Evolutionary conservation across 805 yeast species (phyloP).

Genomic region (Spathaspora gorwiae): DNA sequence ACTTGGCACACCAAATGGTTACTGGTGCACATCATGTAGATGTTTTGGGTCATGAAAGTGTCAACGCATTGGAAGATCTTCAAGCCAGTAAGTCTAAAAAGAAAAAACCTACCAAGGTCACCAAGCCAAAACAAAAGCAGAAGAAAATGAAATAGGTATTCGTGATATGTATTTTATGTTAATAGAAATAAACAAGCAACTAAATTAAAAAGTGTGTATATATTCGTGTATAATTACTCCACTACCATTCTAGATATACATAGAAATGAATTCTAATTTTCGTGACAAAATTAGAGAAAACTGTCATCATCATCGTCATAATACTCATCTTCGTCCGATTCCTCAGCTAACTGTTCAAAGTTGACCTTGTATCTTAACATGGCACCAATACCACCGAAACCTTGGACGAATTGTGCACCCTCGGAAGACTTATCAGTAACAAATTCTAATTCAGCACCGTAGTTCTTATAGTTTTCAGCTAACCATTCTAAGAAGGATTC

Average conservation of each 20-base stretch:
- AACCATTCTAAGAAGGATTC: constrained; percentile 92
- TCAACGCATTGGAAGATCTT: constrained; percentile 64
- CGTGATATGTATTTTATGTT: not conserved
- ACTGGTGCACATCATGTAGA: constrained; percentile 62
- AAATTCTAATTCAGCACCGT: constrained; percentile 93
- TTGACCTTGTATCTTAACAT: constrained; percentile 92
- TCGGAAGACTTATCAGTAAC: constrained; percentile 95
- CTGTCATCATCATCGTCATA: constrained; percentile 64
- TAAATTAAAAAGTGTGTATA: too few species aligned
- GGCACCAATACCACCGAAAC: constrained; percentile 99
- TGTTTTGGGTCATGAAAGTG: constrained; percentile 65
- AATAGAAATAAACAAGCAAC: not conserved
- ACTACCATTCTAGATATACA: too few species aligned
- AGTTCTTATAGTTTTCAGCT: constrained; percentile 91
- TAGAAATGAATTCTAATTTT: not conserved
- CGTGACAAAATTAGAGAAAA: constrained; percentile 4
- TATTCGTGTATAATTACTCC: too few species aligned
- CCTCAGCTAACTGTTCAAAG: constrained; percentile 91
- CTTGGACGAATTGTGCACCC: constrained; percentile 97
- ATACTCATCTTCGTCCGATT: constrained; percentile 78
- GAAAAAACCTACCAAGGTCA: constrained; percentile 3
- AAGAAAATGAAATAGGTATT: constrained; percentile 1
- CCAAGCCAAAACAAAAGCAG: constrained; percentile 2
- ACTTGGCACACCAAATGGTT: constrained; percentile 72
- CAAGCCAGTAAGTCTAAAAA: constrained; percentile 14